Evolutionary conservation across 2,329 filamentous ascomycete species (phyloP).

Genomic region (Calonectria montana): DNA sequence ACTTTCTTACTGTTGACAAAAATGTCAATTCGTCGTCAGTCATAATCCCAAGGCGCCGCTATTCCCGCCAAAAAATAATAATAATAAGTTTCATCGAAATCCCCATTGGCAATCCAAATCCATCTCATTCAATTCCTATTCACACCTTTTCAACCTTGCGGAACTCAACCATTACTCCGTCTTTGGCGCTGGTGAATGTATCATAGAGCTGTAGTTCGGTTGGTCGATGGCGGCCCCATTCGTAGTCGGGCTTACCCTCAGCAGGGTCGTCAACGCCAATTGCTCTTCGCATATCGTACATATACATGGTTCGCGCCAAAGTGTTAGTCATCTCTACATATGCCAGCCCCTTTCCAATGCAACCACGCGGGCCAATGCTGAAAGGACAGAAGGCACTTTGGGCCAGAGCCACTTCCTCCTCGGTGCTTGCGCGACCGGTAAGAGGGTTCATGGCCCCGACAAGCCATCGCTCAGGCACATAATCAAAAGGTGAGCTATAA

Average conservation of each 20-base stretch:
- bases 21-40: background rate
- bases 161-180: conserved; percentile 77
- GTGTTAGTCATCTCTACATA: conserved; percentile 75
- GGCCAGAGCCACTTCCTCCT: conserved; percentile 65
- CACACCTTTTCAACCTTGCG: conserved; percentile 42
- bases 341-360: conserved; percentile 77
- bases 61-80: background rate
- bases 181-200: conserved; percentile 79
- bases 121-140: background rate
- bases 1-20: background rate
- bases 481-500: conserved; percentile 69
- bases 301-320: conserved; percentile 69
- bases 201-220: conserved; percentile 78
- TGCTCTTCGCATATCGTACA: conserved; percentile 69
- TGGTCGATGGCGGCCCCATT: conserved; percentile 65
- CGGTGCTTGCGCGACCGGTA: conserved; percentile 54
- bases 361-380: conserved; percentile 75
- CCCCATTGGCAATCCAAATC: background rate
- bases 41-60: background rate
- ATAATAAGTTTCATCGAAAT: background rate
- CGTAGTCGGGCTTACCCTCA: conserved; percentile 60
- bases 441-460: conserved; percentile 55
- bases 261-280: conserved; percentile 61
- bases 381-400: conserved; percentile 81
- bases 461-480: conserved; percentile 75